These are phyloP conservation scores for Diaporthe helianthi DNA, from an alignment of 2,329 filamentous ascomycete genomes.

Conservation along the genomic window DNA sequence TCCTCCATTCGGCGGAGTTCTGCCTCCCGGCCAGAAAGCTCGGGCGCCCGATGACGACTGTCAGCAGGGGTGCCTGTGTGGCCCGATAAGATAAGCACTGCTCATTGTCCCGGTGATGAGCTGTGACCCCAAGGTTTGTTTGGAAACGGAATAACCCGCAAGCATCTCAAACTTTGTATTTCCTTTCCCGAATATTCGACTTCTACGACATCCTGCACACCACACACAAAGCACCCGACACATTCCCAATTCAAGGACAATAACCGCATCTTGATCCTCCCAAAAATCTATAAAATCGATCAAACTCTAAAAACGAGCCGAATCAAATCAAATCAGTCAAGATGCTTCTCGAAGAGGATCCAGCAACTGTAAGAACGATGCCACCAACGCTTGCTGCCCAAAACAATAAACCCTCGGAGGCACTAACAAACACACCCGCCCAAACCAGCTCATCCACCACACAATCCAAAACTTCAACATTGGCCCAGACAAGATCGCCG, in stretches of 20 bases:
- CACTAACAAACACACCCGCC: background rate
- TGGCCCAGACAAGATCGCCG: constrained; percentile 81
- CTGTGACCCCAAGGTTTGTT: constrained; percentile 23
- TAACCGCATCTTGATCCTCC: background rate
- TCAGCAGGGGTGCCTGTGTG: background rate
- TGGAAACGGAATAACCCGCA: constrained; percentile 31
- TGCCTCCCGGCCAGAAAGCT: constrained; percentile 23
- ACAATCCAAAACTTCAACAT: constrained; percentile 97
- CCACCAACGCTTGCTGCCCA: background rate
- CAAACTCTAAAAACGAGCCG: background rate
- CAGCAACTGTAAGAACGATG: constrained; percentile 73
- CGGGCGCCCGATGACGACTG: constrained; percentile 27
- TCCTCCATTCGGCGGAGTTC: constrained; percentile 23
- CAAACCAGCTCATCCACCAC: constrained; percentile 83
- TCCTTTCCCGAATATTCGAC: background rate
- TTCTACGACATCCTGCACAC: background rate
- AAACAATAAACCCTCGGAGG: constrained; percentile 33
- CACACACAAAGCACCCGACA: background rate
- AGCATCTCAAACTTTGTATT: constrained; percentile 5
- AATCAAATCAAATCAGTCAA: constrained; percentile 47
- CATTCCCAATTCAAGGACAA: background rate
- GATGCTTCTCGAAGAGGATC: constrained; percentile 95
- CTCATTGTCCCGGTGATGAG: constrained; percentile 38
- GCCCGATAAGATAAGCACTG: constrained; percentile 40
- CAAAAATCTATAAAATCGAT: background rate